Base-by-base conservation (phyloP, 331 rosid species). In the Malus hybrid region DNA sequence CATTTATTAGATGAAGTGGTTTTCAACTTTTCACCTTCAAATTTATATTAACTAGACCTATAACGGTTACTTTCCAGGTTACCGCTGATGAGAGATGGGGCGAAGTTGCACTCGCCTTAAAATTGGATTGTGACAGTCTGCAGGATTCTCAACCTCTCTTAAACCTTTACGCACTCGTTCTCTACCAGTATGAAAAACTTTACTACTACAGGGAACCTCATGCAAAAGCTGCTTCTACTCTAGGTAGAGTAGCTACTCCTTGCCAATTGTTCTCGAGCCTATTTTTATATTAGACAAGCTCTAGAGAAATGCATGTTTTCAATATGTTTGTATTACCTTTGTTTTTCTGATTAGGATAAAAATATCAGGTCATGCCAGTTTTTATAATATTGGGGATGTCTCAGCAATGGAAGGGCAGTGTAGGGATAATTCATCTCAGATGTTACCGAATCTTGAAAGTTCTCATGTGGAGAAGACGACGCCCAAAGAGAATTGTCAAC, bases 111-210 rank as follows among this genome's bases (percentile, higher is more conserved):
- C 19, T 52, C 4, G 63, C 77, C 39, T 30, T 82, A 66, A 78
- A 82, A 56, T 24, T 69, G 52, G 80, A 74, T 39, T 52, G 73
- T 4, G 20, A 28, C 34, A 63, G 74, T n/a, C 24, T 63, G 24
- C 79, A 78, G 16, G 46, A n/a, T 70, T 52, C 66, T 7, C 28
- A 22, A 26, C 72, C 66, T 74, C 82, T 82, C 58, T 44, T 68
- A 74, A 78, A 64, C 28, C 79, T 65, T 32, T 82, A 82, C 57
- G 80, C 79, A 13, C 46, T 32, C n/a, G 70, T 82, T 46, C 82
- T 78, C 60, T 82, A 50, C 72, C 73, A 78, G 70, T 78, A 74
- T 78, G 85, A 82, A 78, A 82, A 78, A 34, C 75, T 74, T 56
- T 82, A 69, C 77, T 73, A 52, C 61, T 82, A 77, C 75, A 77